Conservation (phyloP, 2,329 filamentous ascomycete genomes). For the Parascedosporium putredinis region DNA sequence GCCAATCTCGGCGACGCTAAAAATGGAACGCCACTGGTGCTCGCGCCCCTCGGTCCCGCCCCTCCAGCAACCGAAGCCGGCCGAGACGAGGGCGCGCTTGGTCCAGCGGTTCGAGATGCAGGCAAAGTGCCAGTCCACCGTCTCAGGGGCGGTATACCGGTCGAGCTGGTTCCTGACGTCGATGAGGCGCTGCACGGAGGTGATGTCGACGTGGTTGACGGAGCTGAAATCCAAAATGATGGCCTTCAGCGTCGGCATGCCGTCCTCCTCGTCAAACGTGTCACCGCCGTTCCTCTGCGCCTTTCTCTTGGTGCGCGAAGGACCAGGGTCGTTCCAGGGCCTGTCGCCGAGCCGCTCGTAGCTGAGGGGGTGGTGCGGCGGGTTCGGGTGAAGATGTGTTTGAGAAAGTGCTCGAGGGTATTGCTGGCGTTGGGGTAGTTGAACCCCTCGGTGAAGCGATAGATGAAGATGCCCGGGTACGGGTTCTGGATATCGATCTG, state of each 20-base stretch:
- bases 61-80: slow-evolving; percentile 62
- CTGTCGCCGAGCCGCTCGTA: slow-evolving; percentile 63
- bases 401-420: slow-evolving; percentile 69
- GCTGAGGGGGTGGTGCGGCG: slow-evolving; percentile 62
- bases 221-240: slow-evolving; percentile 88
- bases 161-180: slow-evolving; percentile 93
- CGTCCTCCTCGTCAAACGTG: slow-evolving; percentile 25
- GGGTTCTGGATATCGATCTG: slow-evolving; percentile 68
- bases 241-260: slow-evolving; percentile 67
- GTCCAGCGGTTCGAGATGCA: slow-evolving; percentile 91
- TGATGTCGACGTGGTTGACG: slow-evolving; percentile 90
- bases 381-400: slow-evolving; percentile 59
- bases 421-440: slow-evolving; percentile 92
- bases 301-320: slow-evolving; percentile 33
- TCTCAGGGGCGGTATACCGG: slow-evolving; percentile 66
- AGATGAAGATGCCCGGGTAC: slow-evolving; percentile 90
- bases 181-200: slow-evolving; percentile 83
- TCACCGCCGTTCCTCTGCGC: slow-evolving; percentile 18
- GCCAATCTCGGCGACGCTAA: slow-evolving; percentile 80
- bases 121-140: slow-evolving; percentile 94
- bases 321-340: slow-evolving; percentile 91
- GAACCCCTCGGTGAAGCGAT: slow-evolving; percentile 88
- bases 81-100: slow-evolving; percentile 76
- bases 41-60: slow-evolving; percentile 34
- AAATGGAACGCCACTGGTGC: slow-evolving; percentile 85